Evolutionary conservation across 441 rosid species (phyloP).

Genomic region (Corymbia citriodora): DNA sequence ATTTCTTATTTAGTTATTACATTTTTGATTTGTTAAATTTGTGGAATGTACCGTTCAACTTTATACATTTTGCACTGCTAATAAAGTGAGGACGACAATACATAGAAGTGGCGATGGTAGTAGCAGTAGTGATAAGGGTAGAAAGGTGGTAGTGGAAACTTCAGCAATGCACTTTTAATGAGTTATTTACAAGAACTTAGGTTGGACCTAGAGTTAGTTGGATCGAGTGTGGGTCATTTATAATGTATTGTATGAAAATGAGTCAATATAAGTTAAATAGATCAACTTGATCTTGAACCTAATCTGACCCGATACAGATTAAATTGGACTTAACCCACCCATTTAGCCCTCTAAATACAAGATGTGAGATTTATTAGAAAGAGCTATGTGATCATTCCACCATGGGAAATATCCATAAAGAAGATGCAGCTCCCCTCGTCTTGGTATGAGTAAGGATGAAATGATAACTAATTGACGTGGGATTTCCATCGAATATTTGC

Average conservation of each 20-base stretch:
- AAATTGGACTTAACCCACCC: not conserved
- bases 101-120: not conserved
- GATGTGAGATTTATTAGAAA: not conserved
- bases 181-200: not conserved
- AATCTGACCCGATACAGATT: not conserved
- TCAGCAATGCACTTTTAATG: not conserved
- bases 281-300: not conserved
- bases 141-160: not conserved
- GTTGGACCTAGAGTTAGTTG: not conserved
- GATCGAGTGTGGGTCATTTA: not conserved
- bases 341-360: not conserved
- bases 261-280: not conserved
- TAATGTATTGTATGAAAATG: not conserved
- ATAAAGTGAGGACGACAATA: not conserved
- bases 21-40: not conserved
- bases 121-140: not conserved
- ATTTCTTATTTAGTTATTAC: not conserved
- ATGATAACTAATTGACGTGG: not conserved
- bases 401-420: not conserved
- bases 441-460: not conserved
- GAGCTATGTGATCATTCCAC: not conserved
- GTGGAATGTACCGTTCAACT: not conserved
- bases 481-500: not conserved
- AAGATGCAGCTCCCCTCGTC: not conserved
- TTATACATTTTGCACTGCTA: not conserved